Base-by-base conservation (phyloP, 2,329 filamentous ascomycete genomes). In the Trichoderma brevicompactum region DNA sequence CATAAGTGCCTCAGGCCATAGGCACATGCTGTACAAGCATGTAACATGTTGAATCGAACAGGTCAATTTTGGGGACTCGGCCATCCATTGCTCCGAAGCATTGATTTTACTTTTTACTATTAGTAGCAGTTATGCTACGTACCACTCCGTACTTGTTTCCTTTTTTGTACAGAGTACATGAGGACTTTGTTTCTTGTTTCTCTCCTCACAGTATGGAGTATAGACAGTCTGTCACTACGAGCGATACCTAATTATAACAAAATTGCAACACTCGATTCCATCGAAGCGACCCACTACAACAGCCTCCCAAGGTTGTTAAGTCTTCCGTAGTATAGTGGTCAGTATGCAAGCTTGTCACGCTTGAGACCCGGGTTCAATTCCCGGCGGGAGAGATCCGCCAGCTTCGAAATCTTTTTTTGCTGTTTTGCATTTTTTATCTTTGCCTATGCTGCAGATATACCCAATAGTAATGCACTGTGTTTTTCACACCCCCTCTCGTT, bases 281-380 rank as follows among this genome's bases (percentile, higher is more conserved):
- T 61, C 64, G 53, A 55, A 54, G 55, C 49, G 56, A 53, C 64
- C 56, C 64, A 52, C 64, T 65, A 61, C 55, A 65, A 49, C 55
- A 58, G 48, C 48, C 53, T 38, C 13, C 34, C 19, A 58, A 62
- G 43, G 17, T 15, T 58, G 52, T 54, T 53, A 28, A 54, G 28
- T 68, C 65, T 66, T 69, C 67, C 68, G 68, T 69, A 69, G 67
- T 69, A 68, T 69, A 69, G 68, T 68, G 68, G 68, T 69, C 68
- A 69, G 68, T 68, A 69, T 69, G 67, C 67, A 67, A 69, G 68
- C 68, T 69, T 69, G 67, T 69, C 68, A 69, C 68, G 68, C 68
- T 69, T 67, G 68, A 68, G 68, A 69, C 68, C 68, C 67, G 68
- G 68, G 68, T 69, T 69, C 68, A 68, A 69, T 68, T 69, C 68